Conservation (phyloP, 176 grass and related monocot species). For the Cenchrus purpureus region DNA sequence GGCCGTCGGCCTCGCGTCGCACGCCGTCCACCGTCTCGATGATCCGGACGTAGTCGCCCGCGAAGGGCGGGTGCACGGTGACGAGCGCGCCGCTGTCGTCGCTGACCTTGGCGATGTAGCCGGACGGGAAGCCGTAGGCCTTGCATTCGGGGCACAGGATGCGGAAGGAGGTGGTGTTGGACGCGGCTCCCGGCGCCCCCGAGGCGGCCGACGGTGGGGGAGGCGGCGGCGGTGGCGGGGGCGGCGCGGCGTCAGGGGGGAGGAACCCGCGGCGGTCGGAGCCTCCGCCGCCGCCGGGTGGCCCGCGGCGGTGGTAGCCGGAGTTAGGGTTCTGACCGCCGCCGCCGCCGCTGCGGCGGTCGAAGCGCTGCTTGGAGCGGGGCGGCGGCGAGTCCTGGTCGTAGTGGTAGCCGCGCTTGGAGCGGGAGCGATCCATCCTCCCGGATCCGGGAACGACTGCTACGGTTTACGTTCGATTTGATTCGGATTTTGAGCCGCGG, state of each 20-base stretch:
- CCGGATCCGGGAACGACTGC: conserved; percentile 1
- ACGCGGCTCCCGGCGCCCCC: conserved; percentile 26
- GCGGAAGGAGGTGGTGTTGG: conserved; percentile 83
- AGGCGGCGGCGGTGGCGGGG: conserved; percentile 43
- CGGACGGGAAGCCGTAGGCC: conserved; percentile 60
- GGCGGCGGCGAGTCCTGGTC: conserved; percentile 76
- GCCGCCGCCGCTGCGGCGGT: conserved; percentile 53
- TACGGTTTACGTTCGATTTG: conserved; percentile 24
- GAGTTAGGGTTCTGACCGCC: conserved; percentile 52
- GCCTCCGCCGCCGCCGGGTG: conserved; percentile 36
- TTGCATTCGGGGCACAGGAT: conserved; percentile 89
- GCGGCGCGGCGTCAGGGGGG: conserved; percentile 40
- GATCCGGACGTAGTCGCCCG: conserved; percentile 69
- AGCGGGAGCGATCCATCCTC: conserved; percentile 84
- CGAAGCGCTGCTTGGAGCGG: conserved; percentile 84
- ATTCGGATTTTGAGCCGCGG: background rate
- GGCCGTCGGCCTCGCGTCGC: conserved; percentile 63
- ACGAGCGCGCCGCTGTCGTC: conserved; percentile 81
- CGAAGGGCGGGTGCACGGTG: conserved; percentile 60
- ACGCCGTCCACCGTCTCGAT: conserved; percentile 79
- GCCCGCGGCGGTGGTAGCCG: conserved; percentile 49
- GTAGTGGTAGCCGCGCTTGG: conserved; percentile 77
- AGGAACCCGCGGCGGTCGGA: conserved; percentile 60
- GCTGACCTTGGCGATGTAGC: conserved; percentile 57
- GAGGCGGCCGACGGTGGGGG: background rate